These are phyloP conservation scores for Microdochium paspali DNA, from an alignment of 2,329 filamentous ascomycete genomes.

Conservation along the genomic window DNA sequence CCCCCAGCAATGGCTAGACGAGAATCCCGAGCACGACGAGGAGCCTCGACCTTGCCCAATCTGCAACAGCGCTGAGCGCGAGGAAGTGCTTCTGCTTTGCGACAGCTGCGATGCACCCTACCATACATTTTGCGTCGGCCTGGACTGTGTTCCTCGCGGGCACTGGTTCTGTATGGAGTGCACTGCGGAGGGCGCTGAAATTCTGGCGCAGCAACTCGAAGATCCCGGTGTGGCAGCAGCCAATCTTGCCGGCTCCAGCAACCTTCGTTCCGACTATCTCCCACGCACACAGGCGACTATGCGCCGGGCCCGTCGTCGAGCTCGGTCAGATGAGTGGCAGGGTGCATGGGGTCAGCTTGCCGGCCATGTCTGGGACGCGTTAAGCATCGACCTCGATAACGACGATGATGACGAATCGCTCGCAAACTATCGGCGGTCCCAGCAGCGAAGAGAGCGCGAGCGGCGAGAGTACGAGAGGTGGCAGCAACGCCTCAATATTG, in stretches of 20 bases:
- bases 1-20: slow-evolving; percentile 61
- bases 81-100: slow-evolving; percentile 80
- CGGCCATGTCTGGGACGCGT: slow-evolving; percentile 52
- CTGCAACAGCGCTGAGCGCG: slow-evolving; percentile 71
- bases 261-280: slow-evolving; percentile 26
- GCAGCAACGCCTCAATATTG: slow-evolving; percentile 77
- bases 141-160: slow-evolving; percentile 66
- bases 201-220: slow-evolving; percentile 29
- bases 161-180: slow-evolving; percentile 92
- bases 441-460: slow-evolving; percentile 41
- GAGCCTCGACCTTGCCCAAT: slow-evolving; percentile 68
- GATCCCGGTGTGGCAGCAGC: slow-evolving; percentile 13
- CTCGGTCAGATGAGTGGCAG: slow-evolving; percentile 78
- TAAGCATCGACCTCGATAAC: slow-evolving; percentile 74
- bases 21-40: slow-evolving; percentile 64
- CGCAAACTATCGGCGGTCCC: slow-evolving; percentile 42
- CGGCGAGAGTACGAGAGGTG: slow-evolving; percentile 58
- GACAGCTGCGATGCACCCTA: slow-evolving; percentile 85
- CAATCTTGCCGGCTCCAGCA: slow-evolving; percentile 12
- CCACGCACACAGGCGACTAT: slow-evolving; percentile 49
- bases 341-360: slow-evolving; percentile 68
- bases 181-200: slow-evolving; percentile 28
- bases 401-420: slow-evolving; percentile 66
- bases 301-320: slow-evolving; percentile 45
- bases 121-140: slow-evolving; percentile 84